Percentiles rank a stretch among this genome's conserved stretches.
phyloP scores from a whole-genome alignment of 768 basidiomycete genomes.

The Tricholoma sp. region DNA sequence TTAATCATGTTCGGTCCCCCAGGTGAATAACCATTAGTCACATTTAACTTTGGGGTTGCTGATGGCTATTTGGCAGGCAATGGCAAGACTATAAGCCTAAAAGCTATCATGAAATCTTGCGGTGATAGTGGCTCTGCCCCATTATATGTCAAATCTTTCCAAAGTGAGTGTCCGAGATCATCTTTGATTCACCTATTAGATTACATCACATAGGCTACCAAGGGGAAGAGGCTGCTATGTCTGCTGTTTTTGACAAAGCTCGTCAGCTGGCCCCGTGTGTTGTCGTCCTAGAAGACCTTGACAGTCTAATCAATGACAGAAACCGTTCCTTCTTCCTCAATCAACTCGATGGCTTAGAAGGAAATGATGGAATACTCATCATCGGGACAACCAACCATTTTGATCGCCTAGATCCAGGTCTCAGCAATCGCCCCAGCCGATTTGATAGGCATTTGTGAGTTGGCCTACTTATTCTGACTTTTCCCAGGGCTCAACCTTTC shows the following conservation, averaged over 20 bases:
- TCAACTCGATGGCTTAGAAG: slow-evolving; percentile 74
- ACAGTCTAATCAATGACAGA: slow-evolving; percentile 70
- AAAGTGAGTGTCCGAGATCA: slow-evolving; percentile 32
- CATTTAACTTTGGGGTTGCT: slow-evolving; percentile 1
- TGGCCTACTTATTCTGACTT: not conserved
- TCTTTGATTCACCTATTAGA: not conserved
- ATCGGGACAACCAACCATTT: slow-evolving; percentile 84
- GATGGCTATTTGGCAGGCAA: slow-evolving; percentile 43
- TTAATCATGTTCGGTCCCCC: slow-evolving; percentile 83
- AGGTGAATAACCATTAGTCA: slow-evolving; percentile 28
- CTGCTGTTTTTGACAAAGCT: slow-evolving; percentile 66
- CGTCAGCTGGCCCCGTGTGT: slow-evolving; percentile 65
- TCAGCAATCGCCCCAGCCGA: slow-evolving; percentile 74
- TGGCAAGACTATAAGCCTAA: slow-evolving; percentile 81
- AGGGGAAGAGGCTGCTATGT: slow-evolving; percentile 68
- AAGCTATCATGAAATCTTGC: slow-evolving; percentile 75
- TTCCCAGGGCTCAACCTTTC: not conserved
- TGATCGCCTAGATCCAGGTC: slow-evolving; percentile 69
- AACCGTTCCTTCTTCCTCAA: slow-evolving; percentile 90
- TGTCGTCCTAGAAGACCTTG: slow-evolving; percentile 54
- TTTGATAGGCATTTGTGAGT: slow-evolving; percentile 86
- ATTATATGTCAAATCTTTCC: slow-evolving; percentile 81
- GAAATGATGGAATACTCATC: slow-evolving; percentile 75
- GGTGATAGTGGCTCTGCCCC: slow-evolving; percentile 57
- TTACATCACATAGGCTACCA: slow-evolving; percentile 36